Evolutionary conservation across 2,329 filamentous ascomycete species (phyloP).

Genomic region (Verruconis gallopava): DNA sequence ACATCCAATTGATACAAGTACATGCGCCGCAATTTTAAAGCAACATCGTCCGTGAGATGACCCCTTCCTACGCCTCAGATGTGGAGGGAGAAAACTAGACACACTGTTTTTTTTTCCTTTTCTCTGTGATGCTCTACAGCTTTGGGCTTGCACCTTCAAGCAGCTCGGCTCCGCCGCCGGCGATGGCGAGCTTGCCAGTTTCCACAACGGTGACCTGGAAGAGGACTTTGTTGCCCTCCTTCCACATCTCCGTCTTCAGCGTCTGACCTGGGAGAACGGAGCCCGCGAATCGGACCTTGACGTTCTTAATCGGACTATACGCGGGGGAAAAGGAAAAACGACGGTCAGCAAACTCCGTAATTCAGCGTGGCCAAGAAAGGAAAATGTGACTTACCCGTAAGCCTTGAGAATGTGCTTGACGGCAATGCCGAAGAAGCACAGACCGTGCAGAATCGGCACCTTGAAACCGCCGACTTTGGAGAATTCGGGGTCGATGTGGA

Average conservation of each 20-base stretch:
- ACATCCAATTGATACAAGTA: too few species aligned
- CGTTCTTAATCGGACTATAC: constrained; percentile 41
- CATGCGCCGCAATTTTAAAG: too few species aligned
- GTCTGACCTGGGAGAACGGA: constrained; percentile 78
- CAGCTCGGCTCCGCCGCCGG: constrained; percentile 67
- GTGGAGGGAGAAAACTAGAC: too few species aligned
- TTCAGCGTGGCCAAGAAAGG: neutral
- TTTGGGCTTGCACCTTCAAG: constrained; percentile 33
- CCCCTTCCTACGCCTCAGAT: too few species aligned
- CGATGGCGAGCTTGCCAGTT: constrained; percentile 80
- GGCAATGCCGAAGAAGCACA: constrained; percentile 85
- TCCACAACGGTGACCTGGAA: constrained; percentile 87
- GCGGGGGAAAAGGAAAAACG: too few species aligned
- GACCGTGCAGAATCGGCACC: constrained; percentile 86
- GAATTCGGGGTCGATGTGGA: constrained; percentile 90
- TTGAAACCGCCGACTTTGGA: constrained; percentile 93
- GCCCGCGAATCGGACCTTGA: constrained; percentile 85
- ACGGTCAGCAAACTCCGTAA: neutral
- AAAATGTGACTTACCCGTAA: constrained; percentile 47
- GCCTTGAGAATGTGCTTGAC: constrained; percentile 79
- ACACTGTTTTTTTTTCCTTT: too few species aligned
- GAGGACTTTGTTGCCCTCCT: constrained; percentile 62
- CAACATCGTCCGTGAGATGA: too few species aligned
- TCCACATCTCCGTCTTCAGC: constrained; percentile 91
- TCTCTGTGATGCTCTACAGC: too few species aligned